Base-by-base conservation (phyloP, 176 grass and related monocot species). In the Juncus effusus region DNA sequence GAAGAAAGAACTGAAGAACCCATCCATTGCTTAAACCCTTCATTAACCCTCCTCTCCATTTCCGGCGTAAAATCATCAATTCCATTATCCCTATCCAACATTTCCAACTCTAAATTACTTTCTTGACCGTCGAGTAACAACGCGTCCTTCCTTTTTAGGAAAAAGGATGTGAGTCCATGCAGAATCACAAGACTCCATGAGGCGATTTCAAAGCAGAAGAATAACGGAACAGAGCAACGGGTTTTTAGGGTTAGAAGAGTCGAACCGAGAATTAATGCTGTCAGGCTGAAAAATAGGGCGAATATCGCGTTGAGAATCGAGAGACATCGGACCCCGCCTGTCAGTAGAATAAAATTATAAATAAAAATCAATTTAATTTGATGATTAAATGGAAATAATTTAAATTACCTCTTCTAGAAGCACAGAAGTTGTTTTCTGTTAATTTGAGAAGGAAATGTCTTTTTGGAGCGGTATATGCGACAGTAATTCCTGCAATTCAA, bases 21-120 rank as follows among this genome's bases (percentile, higher is more conserved):
- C 94, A 89, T 89, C 94, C 94, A 99, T 64, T 81, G 69, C 70
- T 89, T 99, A 64, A 99, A 99, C 60, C 88, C 88, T 74, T 89
- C 94, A 1, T 87, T 89, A 36, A 99, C 65, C 19, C 82, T 80
- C 42, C 80, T 86, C 73, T 89, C 74, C 83, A 89, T 78, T 36
- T 89, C 94, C 14, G 88, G 83, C 10, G 78, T 84, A 72, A 84
- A 56, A 80, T 93, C 78, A 7, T 70, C 58, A 60, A 57, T 51
- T 40, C 67, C 75, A 7, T 70, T 62, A 60, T 57, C 51, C 44
- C 67, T 72, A 75, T 89, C 85, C 42, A 89, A 72, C 94, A 99
- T 99, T 81, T 99, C 94, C 40, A 99, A 62, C 47, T 88, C 94
- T 51, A 76, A 44, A 69, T 77, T 99, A 39, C 79, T 82, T 44